Evolutionary conservation across 306 rosid species (phyloP).

Genomic region (Quercus mongolica): DNA sequence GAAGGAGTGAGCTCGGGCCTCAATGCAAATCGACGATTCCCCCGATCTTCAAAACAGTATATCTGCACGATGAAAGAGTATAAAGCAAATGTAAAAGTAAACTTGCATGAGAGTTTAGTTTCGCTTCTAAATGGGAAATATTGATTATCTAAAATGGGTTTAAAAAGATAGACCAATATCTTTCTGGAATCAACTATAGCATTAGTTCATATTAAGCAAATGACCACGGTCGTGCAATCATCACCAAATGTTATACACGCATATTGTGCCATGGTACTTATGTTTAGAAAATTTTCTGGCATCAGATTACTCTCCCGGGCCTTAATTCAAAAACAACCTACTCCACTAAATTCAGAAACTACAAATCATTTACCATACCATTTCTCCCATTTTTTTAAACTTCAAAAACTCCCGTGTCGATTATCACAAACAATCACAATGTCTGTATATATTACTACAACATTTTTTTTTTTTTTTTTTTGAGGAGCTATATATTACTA

Average conservation of each 20-base stretch:
- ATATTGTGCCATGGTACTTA: not conserved
- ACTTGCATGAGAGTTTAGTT: not conserved
- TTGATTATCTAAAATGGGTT: not conserved
- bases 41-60: slow-evolving; percentile 95
- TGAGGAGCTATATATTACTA: too few species aligned
- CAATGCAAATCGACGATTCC: slow-evolving; percentile 89
- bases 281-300: not conserved
- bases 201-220: not conserved
- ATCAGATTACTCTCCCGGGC: not conserved
- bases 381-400: not conserved
- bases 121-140: not conserved
- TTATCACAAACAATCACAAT: not conserved
- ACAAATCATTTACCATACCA: not conserved
- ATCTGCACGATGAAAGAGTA: slow-evolving; percentile 54
- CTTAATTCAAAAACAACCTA: not conserved
- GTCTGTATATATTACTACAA: not conserved
- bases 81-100: not conserved
- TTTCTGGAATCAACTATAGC: not conserved
- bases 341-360: not conserved
- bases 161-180: not conserved
- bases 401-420: not conserved
- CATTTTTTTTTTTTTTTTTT: too few species aligned
- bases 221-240: not conserved
- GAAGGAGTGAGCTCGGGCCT: slow-evolving; percentile 99
- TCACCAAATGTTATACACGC: not conserved